Conservation (phyloP, 441 rosid genomes). For the Adansonia gregorii region DNA sequence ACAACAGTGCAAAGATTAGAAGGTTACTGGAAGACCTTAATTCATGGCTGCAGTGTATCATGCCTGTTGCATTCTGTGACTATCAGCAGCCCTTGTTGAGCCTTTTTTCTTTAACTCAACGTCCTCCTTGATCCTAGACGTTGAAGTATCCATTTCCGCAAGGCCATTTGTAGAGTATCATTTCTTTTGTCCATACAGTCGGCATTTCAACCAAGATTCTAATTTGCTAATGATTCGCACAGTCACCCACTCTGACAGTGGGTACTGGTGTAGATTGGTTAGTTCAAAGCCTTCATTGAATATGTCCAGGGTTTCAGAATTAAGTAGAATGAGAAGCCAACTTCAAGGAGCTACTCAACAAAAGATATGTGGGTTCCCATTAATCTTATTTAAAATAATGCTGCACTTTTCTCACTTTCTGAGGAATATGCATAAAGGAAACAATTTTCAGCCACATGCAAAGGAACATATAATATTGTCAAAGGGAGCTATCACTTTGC, state of each 20-base stretch:
- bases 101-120: conserved; percentile 12
- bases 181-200: conserved; percentile 20
- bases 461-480: conserved; percentile 3
- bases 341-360: background rate
- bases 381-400: no score
- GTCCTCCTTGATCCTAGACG: conserved; percentile 22
- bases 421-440: conserved; percentile 22
- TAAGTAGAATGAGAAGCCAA: no score
- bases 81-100: no score
- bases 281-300: no score
- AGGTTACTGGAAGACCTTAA: background rate
- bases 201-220: conserved; percentile 28
- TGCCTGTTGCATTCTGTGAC: background rate
- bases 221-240: background rate
- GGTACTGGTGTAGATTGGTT: background rate
- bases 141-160: conserved; percentile 30
- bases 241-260: background rate
- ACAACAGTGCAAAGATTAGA: background rate
- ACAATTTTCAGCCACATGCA: conserved; percentile 27
- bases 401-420: conserved; percentile 34
- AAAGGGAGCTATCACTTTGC: background rate
- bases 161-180: conserved; percentile 32
- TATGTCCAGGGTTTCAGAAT: no score
- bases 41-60: background rate
- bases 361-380: no score